phyloP scores from a whole-genome alignment of 106 monocot genomes.

The Phalaenopsis equestris region DNA sequence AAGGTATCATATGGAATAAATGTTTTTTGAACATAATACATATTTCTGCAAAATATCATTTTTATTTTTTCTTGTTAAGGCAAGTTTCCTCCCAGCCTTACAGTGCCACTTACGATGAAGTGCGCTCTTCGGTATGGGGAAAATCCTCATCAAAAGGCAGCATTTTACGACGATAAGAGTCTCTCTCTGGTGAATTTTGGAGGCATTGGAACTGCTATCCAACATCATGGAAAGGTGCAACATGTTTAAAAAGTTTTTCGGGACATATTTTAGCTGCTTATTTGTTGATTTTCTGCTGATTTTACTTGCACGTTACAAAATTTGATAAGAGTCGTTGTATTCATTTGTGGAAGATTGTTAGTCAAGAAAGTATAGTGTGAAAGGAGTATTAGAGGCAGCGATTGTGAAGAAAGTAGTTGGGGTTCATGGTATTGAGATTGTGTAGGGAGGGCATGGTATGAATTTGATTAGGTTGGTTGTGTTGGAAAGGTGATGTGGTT shows the following conservation, averaged over 20 bases:
- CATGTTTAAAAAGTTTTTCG: background rate
- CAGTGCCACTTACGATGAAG: slow-evolving; percentile 59
- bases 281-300: background rate
- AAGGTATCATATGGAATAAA: slow-evolving; percentile 29
- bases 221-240: slow-evolving; percentile 92
- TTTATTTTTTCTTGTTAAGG: slow-evolving; percentile 31
- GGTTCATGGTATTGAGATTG: background rate
- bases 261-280: background rate
- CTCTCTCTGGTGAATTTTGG: slow-evolving; percentile 85
- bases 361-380: too few relatives aligned
- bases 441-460: background rate
- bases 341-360: background rate
- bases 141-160: slow-evolving; percentile 97
- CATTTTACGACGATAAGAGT: slow-evolving; percentile 79
- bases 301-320: background rate
- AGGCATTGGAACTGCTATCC: slow-evolving; percentile 89
- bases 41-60: background rate
- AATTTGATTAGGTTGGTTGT: background rate
- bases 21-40: background rate
- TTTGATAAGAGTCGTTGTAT: background rate
- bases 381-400: background rate
- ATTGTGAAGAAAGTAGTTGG: background rate
- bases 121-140: slow-evolving; percentile 84
- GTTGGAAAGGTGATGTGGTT: background rate
- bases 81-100: slow-evolving; percentile 70